Evolutionary conservation across 2,329 filamentous ascomycete genomes (phyloP).

Genomic region (Lasiodiplodia citricola): DNA sequence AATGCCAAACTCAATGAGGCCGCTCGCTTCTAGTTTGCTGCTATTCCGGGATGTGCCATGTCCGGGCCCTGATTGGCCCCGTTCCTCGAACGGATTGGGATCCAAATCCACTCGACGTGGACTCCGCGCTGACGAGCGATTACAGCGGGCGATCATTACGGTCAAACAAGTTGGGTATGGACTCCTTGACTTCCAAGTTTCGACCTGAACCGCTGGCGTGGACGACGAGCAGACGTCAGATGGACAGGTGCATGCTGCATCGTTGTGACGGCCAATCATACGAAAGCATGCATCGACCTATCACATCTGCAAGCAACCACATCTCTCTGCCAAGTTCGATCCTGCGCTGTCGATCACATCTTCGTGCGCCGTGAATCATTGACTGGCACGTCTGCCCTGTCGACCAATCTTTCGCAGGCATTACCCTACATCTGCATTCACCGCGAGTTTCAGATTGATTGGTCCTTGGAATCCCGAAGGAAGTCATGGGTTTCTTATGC

Average conservation of each 20-base stretch:
- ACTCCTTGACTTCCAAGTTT: too few species aligned
- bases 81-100: neutral
- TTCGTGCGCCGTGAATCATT: neutral
- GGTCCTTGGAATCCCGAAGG: neutral
- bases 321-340: neutral
- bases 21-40: neutral
- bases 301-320: neutral
- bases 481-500: too few species aligned
- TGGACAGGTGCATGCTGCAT: neutral
- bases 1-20: constrained; percentile 7
- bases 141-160: too few species aligned
- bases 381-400: neutral
- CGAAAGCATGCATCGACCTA: neutral
- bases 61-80: neutral
- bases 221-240: neutral
- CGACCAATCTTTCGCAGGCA: neutral
- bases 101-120: too few species aligned
- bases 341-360: neutral
- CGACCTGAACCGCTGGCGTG: neutral
- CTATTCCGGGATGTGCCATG: neutral
- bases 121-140: too few species aligned
- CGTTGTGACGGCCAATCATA: neutral
- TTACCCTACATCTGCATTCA: neutral
- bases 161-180: too few species aligned
- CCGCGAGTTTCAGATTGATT: neutral